A percentile compares a stretch with the other conserved stretches of the same genome.
phyloP scores from a whole-genome alignment of 208 protist genomes.

The Tetramitus jugosus region DNA sequence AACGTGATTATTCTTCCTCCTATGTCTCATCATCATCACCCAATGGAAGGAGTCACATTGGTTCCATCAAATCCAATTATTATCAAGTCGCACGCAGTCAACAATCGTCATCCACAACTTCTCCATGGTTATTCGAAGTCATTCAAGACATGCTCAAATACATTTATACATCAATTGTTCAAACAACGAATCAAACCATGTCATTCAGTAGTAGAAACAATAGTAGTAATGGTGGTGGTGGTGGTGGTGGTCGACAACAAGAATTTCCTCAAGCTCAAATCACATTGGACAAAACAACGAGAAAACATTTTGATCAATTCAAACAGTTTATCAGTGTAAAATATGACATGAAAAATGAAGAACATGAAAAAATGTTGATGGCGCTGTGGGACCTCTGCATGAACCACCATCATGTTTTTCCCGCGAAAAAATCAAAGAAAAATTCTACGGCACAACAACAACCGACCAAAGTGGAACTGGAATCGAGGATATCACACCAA shows the following conservation, averaged over 20 bases:
- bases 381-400: background rate
- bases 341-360: background rate
- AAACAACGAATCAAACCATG: background rate
- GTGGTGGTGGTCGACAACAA: too few relatives aligned
- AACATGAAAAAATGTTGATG: background rate
- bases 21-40: too few relatives aligned
- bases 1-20: too few relatives aligned
- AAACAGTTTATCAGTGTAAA: background rate
- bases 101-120: too few relatives aligned
- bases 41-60: constrained; percentile 7
- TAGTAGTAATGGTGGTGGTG: too few relatives aligned
- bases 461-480: background rate
- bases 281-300: background rate
- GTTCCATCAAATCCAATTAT: constrained; percentile 12
- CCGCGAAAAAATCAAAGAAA: too few relatives aligned
- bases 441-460: too few relatives aligned
- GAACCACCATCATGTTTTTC: too few relatives aligned
- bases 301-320: background rate
- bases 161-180: background rate
- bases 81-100: background rate
- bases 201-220: too few relatives aligned
- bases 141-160: constrained; percentile 7
- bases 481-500: constrained; percentile 37
- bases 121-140: background rate
- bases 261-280: background rate